A percentile compares a stretch with the other conserved stretches of the same genome.
Conservation (phyloP, 768 basidiomycete genomes). For the Chalciporus pseudorubinellus region DNA sequence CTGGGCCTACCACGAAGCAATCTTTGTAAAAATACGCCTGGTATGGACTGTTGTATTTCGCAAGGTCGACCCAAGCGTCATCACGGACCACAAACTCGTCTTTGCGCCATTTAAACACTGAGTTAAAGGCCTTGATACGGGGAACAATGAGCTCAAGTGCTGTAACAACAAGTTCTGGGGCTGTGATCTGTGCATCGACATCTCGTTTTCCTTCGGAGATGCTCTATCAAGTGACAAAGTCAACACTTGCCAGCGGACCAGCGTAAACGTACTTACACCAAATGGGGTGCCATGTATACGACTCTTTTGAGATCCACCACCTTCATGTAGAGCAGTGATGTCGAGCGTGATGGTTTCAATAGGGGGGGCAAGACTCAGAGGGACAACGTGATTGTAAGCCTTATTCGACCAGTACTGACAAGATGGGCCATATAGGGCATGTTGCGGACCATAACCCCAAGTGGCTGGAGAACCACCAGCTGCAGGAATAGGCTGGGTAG, state of each 20-base stretch:
- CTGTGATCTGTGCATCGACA: not conserved
- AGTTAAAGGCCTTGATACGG: not conserved
- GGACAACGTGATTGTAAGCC: not conserved
- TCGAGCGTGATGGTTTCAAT: conserved; percentile 3
- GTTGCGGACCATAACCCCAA: conserved; percentile 1
- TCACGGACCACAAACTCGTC: not conserved
- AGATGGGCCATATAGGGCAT: not conserved
- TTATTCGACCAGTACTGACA: not conserved
- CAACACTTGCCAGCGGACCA: not conserved
- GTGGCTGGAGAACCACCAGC: not conserved
- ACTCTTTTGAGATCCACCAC: too few relatives aligned
- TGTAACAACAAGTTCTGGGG: not conserved
- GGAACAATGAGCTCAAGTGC: not conserved
- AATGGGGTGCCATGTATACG: not conserved
- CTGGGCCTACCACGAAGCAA: too few relatives aligned
- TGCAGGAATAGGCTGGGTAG: too few relatives aligned
- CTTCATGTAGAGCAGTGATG: not conserved
- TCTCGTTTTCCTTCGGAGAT: conserved; percentile 6
- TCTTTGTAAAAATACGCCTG: too few relatives aligned
- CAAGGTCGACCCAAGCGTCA: too few relatives aligned
- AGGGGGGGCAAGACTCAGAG: not conserved
- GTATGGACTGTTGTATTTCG: not conserved
- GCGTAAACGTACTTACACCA: not conserved
- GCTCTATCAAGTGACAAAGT: not conserved
- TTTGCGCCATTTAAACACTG: not conserved